Conservation (phyloP, 148 eudicot species). For the Heliosperma pusillum region DNA sequence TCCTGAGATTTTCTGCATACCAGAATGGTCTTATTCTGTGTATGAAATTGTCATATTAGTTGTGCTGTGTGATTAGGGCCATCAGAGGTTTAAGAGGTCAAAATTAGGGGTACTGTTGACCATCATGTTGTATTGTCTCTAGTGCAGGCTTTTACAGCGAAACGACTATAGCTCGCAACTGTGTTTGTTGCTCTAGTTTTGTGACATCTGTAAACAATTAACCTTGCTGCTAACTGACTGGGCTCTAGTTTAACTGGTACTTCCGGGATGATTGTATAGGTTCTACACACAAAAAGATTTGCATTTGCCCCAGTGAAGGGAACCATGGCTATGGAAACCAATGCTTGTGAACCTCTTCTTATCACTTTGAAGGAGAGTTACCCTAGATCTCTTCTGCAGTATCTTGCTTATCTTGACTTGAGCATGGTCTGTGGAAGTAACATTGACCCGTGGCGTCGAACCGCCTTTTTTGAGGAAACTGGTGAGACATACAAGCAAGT, state of each 20-base stretch:
- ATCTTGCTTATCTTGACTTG: slow-evolving; percentile 90
- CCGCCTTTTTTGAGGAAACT: slow-evolving; percentile 90
- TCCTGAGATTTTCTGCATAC: neutral
- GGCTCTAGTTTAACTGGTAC: neutral
- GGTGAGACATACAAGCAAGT: slow-evolving; percentile 90
- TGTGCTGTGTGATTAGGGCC: neutral
- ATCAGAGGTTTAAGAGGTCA: neutral
- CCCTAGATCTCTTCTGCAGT: slow-evolving; percentile 60
- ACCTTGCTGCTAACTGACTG: neutral
- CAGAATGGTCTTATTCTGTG: neutral
- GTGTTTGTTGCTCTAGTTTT: neutral
- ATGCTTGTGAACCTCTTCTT: slow-evolving; percentile 79
- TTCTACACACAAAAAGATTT: slow-evolving; percentile 74
- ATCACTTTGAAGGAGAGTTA: slow-evolving; percentile 66
- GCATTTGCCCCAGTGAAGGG: slow-evolving; percentile 88
- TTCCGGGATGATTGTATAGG: slow-evolving; percentile 34
- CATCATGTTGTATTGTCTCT: neutral
- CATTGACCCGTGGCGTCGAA: slow-evolving; percentile 83
- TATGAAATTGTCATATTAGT: neutral
- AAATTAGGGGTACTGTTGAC: neutral
- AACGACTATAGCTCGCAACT: neutral
- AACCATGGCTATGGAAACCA: slow-evolving; percentile 78
- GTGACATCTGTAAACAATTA: neutral
- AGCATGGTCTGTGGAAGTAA: slow-evolving; percentile 86
- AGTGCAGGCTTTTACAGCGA: neutral